phyloP scores from a whole-genome alignment of 2,329 filamentous ascomycete genomes.

The Dothistroma septosporum region DNA sequence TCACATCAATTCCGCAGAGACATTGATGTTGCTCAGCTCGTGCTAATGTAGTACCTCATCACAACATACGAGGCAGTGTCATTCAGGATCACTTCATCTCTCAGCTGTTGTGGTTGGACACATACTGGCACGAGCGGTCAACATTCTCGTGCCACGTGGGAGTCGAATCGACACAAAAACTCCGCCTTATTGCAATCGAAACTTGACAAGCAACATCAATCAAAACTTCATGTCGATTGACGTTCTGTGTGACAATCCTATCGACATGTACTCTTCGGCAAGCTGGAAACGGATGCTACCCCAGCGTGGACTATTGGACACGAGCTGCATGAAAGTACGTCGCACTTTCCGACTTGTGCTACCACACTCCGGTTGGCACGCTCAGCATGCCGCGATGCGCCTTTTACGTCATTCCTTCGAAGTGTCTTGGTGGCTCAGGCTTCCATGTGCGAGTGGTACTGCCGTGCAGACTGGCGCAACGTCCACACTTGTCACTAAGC shows the following conservation, averaged over 20 bases:
- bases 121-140: neutral
- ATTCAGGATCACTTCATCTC: neutral
- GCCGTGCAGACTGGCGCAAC: neutral
- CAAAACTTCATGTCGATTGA: neutral
- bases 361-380: neutral
- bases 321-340: neutral
- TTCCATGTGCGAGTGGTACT: neutral
- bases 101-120: neutral
- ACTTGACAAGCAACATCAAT: neutral
- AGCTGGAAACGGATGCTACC: neutral
- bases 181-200: neutral
- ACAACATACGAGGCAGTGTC: neutral
- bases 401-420: neutral
- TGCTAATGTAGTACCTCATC: neutral
- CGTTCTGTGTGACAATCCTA: neutral
- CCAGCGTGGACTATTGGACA: constrained; percentile 3
- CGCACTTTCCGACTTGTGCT: neutral
- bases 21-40: neutral
- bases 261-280: neutral
- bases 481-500: neutral
- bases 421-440: neutral
- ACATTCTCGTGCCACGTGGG: neutral
- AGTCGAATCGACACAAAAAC: neutral
- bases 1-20: neutral
- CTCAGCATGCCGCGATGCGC: neutral